These are phyloP conservation scores for Corchorus capsularis DNA, from an alignment of 345 rosid genomes.

Conservation along the genomic window DNA sequence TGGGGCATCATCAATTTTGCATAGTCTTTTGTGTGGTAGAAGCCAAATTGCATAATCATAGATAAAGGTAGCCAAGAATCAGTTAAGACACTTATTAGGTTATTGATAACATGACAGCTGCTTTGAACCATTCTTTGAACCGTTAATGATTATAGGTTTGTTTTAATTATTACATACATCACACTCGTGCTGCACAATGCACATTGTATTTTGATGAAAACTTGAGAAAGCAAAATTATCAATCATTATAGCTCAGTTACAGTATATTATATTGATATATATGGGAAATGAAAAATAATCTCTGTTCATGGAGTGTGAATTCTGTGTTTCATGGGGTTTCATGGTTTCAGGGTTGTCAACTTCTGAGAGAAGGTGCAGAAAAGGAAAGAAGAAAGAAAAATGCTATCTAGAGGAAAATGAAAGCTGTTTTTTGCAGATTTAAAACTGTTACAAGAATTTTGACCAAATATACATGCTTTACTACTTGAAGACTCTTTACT, in stretches of 20 bases:
- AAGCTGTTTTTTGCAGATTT: background rate
- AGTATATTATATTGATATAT: background rate
- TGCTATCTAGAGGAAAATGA: background rate
- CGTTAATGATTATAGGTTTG: background rate
- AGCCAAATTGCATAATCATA: conserved; percentile 18
- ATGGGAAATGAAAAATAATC: background rate
- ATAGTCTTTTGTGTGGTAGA: background rate
- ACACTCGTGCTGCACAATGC: background rate
- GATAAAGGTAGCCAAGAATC: conserved; percentile 12
- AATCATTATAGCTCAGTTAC: background rate
- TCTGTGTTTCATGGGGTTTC: too few species aligned
- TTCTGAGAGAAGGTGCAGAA: background rate
- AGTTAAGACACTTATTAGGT: conserved; percentile 6
- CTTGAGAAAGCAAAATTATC: background rate
- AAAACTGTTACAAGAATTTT: background rate
- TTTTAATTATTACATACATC: background rate
- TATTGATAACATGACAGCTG: conserved; percentile 28
- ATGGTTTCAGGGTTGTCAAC: background rate
- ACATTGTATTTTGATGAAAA: background rate
- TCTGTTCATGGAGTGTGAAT: background rate
- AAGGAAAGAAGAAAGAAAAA: background rate
- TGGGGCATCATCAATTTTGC: conserved; percentile 21
- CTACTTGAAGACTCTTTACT: background rate
- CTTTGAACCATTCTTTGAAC: conserved; percentile 5
- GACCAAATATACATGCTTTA: background rate